Base-by-base conservation (phyloP, 2,329 filamentous ascomycete species). In the Chaetomium strumarium region DNA sequence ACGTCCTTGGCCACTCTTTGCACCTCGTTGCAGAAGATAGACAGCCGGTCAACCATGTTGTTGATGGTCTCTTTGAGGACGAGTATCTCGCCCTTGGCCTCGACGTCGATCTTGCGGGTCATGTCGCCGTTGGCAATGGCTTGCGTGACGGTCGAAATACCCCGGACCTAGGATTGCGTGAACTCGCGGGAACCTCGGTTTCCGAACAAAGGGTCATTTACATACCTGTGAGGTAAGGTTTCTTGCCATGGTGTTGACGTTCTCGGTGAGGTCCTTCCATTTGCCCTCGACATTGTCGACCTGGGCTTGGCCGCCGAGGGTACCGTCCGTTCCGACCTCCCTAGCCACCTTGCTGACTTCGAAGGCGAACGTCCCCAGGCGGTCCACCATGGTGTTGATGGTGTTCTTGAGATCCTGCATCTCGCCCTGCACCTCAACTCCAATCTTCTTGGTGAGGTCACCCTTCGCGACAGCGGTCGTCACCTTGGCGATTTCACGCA, bases 301-400 rank as follows among this genome's bases (percentile, higher is more conserved):
- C 68, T 92, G 83, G 52, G 92, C 92, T 69, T 97, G 92, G 47
- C 92, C 92, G 62, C 92, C 92, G 38, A 97, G 81, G 45, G 90
- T 92, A 60, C 92, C 92, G 69, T 97, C 92, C 2, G 92, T 97
- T 62, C 92, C 92, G 75, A 97, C 92, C 72, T 97, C 92, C 67
- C 90, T 86, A 45, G 92, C 92, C 59, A 97, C 85, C 68, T 93
- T 91, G 68, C 92, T 96, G 67, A 97, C 92, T 69, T 97, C 91
- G 62, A 93, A 93, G 52, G 92, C 92, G 68, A 97, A 97, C 42
- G 92, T 92, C 62, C 95, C 90, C 41, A 97, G 78, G 64, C 95
- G 90, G 70, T 97, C 92, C 67, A 97, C 93, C 92, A 97, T 97
- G 66, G 88, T 95, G 70, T 97, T 97, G 75, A 97, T 97, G 8